A percentile compares a stretch with the other conserved stretches of the same genome.
phyloP scores from a whole-genome alignment of 331 rosid species.

The Quercus lobata region DNA sequence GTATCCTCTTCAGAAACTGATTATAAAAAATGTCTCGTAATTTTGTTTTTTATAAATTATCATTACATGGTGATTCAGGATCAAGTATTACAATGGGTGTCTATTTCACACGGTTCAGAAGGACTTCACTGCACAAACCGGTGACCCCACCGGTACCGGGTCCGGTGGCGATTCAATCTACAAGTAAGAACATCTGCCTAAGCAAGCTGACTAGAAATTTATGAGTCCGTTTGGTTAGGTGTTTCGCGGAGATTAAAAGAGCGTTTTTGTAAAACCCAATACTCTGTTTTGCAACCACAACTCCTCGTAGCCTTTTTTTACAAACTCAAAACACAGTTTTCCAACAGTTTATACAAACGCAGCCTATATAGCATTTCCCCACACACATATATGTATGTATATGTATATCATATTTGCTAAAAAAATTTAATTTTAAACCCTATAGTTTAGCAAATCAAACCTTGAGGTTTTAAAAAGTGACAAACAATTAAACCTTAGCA shows the following conservation, averaged over 20 bases:
- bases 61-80: constrained; percentile 37
- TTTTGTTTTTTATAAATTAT: background rate
- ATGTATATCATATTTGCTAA: no score
- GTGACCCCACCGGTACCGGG: constrained; percentile 86
- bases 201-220: background rate
- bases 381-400: background rate
- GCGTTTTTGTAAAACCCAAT: no score
- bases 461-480: no score
- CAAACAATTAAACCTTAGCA: no score
- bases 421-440: no score
- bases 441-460: no score
- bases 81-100: constrained; percentile 83
- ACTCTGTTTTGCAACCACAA: no score
- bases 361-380: background rate
- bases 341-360: no score
- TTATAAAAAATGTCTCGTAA: background rate
- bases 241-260: no score
- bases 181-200: constrained; percentile 38
- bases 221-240: no score
- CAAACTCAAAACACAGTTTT: no score
- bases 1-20: background rate
- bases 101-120: constrained; percentile 84
- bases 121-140: constrained; percentile 94
- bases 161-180: constrained; percentile 76
- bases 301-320: no score